Evolutionary conservation across 208 protist genomes (phyloP), one percentile per base, ranked within the genome.

Genomic region (Blastocrithidia nonstop): DNA sequence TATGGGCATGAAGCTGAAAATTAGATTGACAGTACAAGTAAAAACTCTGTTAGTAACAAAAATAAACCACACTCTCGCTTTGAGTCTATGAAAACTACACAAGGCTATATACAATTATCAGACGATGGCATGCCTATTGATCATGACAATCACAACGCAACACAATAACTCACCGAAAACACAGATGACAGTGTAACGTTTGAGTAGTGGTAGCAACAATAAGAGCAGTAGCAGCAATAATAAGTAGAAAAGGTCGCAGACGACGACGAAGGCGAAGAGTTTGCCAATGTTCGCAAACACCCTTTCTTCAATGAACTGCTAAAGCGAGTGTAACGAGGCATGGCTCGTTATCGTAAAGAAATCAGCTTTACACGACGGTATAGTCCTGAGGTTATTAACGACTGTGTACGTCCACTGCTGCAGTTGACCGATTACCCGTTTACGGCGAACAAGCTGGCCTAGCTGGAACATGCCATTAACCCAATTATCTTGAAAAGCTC

Each of bases 391-490:
- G 67, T 64, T 22, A 43, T 88, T 35, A 79, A 88, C 50, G 56
- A 82, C 21, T 88, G 72, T 42, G 67, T 93, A 40, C 71, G 83
- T 1, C 83, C 83, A 27, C 50, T 93, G 32, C 57, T 93, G 37
- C 83, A 93, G 61, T 61, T 93, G 24, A 68, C 77, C 11, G 83
- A 93, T 51, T 88, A 80, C 42, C 75, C 83, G 1, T 80, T 93
- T 50, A 93, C 78, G 5, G 40, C 70, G 13, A 16, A 43, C 11
- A 48, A 84, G 47, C 61, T 93, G n/a, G 45, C 55, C 5, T 57
- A 76, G 42, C 59, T 88, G 35, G 68, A 67, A 15, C 54, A 62
- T 41, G 67, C 64, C 48, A 59, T 93, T 40, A 85, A 72, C 38
- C 63, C 72, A 3, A 51, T 52, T 1, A 39, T 79, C 26, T 48